phyloP scores from a whole-genome alignment of 331 rosid species.

The Erythrophleum ivorense region DNA sequence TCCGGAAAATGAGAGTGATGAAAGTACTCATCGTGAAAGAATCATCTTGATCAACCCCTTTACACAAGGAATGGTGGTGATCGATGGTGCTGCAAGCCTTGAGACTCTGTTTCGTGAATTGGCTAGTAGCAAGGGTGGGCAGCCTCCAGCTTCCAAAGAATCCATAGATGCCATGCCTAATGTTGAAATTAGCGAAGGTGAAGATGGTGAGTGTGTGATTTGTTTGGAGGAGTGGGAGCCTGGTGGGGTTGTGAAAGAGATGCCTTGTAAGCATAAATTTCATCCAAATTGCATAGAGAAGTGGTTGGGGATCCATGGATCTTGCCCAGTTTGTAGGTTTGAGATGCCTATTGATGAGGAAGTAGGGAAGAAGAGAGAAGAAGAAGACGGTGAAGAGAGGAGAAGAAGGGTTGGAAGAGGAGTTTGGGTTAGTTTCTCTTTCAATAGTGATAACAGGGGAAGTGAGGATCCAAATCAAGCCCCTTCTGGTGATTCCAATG shows the following conservation, averaged over 20 bases:
- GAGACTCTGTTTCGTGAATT: slow-evolving; percentile 57
- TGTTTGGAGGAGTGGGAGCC: slow-evolving; percentile 75
- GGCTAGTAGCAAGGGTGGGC: slow-evolving; percentile 51
- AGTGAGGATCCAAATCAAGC: slow-evolving; percentile 42
- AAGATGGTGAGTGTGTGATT: slow-evolving; percentile 61
- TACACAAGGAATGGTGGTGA: slow-evolving; percentile 61
- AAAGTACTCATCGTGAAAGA: slow-evolving; percentile 36
- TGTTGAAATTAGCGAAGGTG: slow-evolving; percentile 49
- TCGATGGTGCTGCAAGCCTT: slow-evolving; percentile 59
- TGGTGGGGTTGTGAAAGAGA: slow-evolving; percentile 57
- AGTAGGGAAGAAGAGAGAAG: slow-evolving; percentile 47
- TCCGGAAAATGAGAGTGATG: neutral
- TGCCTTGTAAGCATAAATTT: slow-evolving; percentile 85
- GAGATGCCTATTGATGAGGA: slow-evolving; percentile 73
- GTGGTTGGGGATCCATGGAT: slow-evolving; percentile 81
- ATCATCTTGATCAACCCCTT: slow-evolving; percentile 68
- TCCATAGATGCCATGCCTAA: slow-evolving; percentile 63
- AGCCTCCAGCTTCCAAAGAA: slow-evolving; percentile 79
- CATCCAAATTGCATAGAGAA: slow-evolving; percentile 66
- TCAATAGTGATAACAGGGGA: slow-evolving; percentile 46
- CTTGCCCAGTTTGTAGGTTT: slow-evolving; percentile 83
- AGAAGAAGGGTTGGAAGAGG: slow-evolving; percentile 48
- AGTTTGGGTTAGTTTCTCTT: slow-evolving; percentile 70
- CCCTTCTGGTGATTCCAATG: slow-evolving; percentile 43
- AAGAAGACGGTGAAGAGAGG: slow-evolving; percentile 44